A percentile compares a stretch with the other conserved stretches of the same genome.
phyloP scores from a whole-genome alignment of 2,329 filamentous ascomycete genomes.

The Alternaria sp. region DNA sequence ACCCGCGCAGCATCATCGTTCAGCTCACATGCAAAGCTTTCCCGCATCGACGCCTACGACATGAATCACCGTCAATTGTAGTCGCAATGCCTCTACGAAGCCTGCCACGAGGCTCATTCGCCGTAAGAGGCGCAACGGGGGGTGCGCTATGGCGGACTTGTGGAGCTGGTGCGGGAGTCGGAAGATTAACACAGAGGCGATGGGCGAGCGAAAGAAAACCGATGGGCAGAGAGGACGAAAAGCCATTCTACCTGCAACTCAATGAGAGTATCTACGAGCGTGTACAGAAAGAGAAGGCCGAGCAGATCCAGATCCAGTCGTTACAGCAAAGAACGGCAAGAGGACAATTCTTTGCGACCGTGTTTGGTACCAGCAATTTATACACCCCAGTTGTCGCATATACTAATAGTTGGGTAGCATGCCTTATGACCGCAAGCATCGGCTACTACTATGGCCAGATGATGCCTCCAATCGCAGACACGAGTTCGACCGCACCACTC shows the following conservation, averaged over 20 bases:
- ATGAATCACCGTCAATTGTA: slow-evolving; percentile 23
- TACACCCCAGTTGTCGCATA: neutral
- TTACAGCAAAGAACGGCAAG: slow-evolving; percentile 33
- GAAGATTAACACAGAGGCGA: slow-evolving; percentile 34
- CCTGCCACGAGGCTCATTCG: slow-evolving; percentile 31
- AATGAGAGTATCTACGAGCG: slow-evolving; percentile 67
- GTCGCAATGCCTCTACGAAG: slow-evolving; percentile 40
- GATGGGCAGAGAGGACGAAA: slow-evolving; percentile 36
- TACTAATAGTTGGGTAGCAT: slow-evolving; percentile 48
- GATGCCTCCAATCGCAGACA: slow-evolving; percentile 54
- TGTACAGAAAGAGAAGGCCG: slow-evolving; percentile 63
- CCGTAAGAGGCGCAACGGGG: slow-evolving; percentile 19
- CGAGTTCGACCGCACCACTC: slow-evolving; percentile 65
- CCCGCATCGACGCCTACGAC: slow-evolving; percentile 9
- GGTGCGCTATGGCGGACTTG: slow-evolving; percentile 9
- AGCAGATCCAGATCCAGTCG: slow-evolving; percentile 54
- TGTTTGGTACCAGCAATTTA: slow-evolving; percentile 24
- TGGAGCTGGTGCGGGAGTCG: slow-evolving; percentile 13
- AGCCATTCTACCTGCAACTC: slow-evolving; percentile 65
- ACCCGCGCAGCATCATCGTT: slow-evolving; percentile 7
- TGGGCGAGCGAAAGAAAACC: slow-evolving; percentile 44
- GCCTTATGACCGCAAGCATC: slow-evolving; percentile 57
- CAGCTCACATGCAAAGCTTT: slow-evolving; percentile 4
- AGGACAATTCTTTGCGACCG: slow-evolving; percentile 48
- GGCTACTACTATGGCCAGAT: slow-evolving; percentile 64